Conservation (phyloP, 352 stramenopile species). For the Globisporangium lucens region DNA sequence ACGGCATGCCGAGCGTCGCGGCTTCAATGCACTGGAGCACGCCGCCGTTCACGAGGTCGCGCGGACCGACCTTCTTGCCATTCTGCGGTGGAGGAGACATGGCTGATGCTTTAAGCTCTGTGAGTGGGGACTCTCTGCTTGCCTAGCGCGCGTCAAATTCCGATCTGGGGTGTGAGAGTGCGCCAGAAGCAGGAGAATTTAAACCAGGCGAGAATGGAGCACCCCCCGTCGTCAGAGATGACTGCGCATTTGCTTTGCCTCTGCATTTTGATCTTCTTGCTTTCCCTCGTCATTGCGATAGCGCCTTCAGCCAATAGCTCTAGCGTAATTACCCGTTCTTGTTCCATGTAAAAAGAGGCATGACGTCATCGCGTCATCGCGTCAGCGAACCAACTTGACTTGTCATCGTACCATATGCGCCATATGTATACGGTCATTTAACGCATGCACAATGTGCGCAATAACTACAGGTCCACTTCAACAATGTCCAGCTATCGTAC, state of each 20-base stretch:
- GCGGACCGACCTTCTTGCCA: constrained; percentile 78
- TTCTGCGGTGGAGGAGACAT: constrained; percentile 55
- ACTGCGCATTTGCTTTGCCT: constrained; percentile 4
- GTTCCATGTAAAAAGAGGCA: constrained; percentile 13
- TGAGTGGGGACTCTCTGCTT: constrained; percentile 1
- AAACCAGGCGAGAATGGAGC: not conserved
- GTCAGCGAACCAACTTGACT: not conserved
- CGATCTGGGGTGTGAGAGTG: constrained; percentile 6
- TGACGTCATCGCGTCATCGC: constrained; percentile 20
- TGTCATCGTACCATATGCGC: not conserved
- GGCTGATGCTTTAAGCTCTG: constrained; percentile 16
- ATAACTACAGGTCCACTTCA: not conserved
- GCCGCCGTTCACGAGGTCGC: constrained; percentile 78
- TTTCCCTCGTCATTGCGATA: constrained; percentile 1
- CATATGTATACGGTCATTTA: no score
- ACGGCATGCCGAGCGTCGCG: constrained; percentile 88
- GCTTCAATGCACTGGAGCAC: constrained; percentile 88
- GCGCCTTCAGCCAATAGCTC: constrained; percentile 8
- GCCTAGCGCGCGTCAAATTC: constrained; percentile 9
- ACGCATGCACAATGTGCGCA: no score
- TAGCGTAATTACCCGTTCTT: constrained; percentile 10
- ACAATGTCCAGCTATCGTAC: not conserved
- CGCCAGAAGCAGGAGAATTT: not conserved
- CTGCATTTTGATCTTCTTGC: not conserved
- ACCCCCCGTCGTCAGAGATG: not conserved